Evolutionary conservation across 495 filamentous ascomycete species (phyloP).

Genomic region (Hypomontagnella monticulosa): DNA sequence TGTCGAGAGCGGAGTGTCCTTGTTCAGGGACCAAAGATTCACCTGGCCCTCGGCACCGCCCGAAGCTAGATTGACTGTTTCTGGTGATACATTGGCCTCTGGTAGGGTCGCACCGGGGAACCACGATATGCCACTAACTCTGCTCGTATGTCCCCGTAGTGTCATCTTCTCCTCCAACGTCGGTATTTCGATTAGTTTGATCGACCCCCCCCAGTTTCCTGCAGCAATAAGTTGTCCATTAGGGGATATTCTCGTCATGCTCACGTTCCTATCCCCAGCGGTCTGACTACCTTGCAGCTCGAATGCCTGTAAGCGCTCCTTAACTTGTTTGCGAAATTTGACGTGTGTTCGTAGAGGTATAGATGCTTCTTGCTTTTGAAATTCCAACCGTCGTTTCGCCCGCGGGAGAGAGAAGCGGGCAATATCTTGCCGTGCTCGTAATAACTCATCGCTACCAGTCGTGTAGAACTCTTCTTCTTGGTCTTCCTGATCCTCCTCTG

Average conservation of each 20-base stretch:
- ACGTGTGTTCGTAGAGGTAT: conserved; percentile 89
- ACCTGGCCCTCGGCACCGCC: conserved; percentile 91
- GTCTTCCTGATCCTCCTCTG: conserved; percentile 69
- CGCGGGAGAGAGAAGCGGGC: conserved; percentile 86
- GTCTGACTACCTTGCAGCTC: conserved; percentile 93
- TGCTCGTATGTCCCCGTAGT: conserved; percentile 83
- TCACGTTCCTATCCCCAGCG: conserved; percentile 87
- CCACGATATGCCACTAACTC: conserved; percentile 92
- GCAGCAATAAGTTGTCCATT: conserved; percentile 84
- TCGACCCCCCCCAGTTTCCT: conserved; percentile 89
- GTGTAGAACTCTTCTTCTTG: conserved; percentile 98
- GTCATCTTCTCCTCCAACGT: conserved; percentile 78
- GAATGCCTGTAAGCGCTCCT: conserved; percentile 81
- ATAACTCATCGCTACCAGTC: conserved; percentile 74
- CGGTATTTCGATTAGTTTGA: conserved; percentile 85
- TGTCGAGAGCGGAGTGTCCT: conserved; percentile 84
- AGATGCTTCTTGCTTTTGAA: conserved; percentile 78
- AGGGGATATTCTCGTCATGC: conserved; percentile 90
- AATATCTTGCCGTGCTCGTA: conserved; percentile 81
- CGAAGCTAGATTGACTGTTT: conserved; percentile 85
- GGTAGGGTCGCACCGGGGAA: conserved; percentile 83
- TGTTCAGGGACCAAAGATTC: conserved; percentile 87
- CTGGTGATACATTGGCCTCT: conserved; percentile 70
- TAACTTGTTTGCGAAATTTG: conserved; percentile 87
- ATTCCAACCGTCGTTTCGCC: conserved; percentile 77